Evolutionary conservation across 495 filamentous ascomycete genomes (phyloP), one percentile per base, ranked within the genome.

Genomic region (Parathielavia appendiculata): DNA sequence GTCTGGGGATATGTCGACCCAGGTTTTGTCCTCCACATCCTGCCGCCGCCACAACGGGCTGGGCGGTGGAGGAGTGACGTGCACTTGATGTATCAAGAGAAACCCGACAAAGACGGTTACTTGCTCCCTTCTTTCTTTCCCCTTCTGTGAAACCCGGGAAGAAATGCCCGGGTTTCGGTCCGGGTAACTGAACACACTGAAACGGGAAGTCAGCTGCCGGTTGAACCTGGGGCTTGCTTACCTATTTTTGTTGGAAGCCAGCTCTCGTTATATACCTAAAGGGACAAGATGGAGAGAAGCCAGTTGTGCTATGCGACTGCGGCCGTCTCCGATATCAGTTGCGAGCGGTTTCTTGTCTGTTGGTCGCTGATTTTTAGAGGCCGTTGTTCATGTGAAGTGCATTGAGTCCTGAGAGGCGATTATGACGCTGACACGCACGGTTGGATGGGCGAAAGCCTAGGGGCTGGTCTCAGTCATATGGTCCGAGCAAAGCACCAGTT

Each of bases 81-180:
- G 53, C 34, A 57, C 44, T 40, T 36, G 36, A 61, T 60, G 62
- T 60, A 61, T 61, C 62, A 57, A 57, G 30, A 32, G 22, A 43
- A n/a, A 32, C 39, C 35, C 35, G 40, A 43, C 1, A 35, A 19
- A 36, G 36, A 20, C 48, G 17, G 34, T 38, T 51, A 32, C 48
- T 51, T 16, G 10, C n/a, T 22, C 34, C 12, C 14, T 13, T 26
- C 5, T 32, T 45, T 9, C 19, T 45, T 23, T 12, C 9, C 5
- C 40, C 35, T n/a, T 16, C 19, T 13, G 34, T 51, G 45, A 23
- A 47, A 45, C 11, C 43, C 13, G 38, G 17, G 5, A 19, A 52
- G 13, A n/a, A 39, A 17, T 20, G 12, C 35, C 49, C 49, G 26
- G 19, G 9, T 17, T 34, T 22, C 46, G 30, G 14, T 32, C 7